Evolutionary conservation across 192 early-diverging fungal genomes (phyloP), one percentile per base, ranked within the genome.

Genomic region (Lobosporangium transversale): DNA sequence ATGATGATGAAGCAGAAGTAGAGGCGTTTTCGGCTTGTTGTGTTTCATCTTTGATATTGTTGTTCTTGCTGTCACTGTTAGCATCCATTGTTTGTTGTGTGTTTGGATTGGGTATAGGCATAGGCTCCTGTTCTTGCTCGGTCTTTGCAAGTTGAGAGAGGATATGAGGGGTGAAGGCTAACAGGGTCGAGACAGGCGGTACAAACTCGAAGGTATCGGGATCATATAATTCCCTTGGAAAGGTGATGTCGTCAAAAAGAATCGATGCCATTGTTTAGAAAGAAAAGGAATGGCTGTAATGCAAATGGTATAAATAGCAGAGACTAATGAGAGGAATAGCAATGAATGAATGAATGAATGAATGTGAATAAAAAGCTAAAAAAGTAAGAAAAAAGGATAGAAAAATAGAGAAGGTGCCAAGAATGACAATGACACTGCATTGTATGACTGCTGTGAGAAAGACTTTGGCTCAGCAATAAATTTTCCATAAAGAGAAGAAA

Each of bases 151-250:
- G 62, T 51, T 85, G 70, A 8, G 60, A 75, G 3, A 85, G 67
- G 58, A 85, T 85, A 50, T 83, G 81, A 1, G 84, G 84, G 12
- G 82, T 80, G 61, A 85, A 85, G 49, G 73, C 63, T 18, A 85
- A 59, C 20, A 85, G 57, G 18, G 82, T 83, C 2, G 71, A 68
- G 37, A 85, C 70, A 4, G 81, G 84, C 12, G 70, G 48, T 29
- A 83, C 79, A 53, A 85, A 85, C 30, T 81, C 75, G 17, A 79
- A 45, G 0, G 73, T 81, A 20, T 81, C 78, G 31, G 61, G 67
- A 48, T 85, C 68, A 36, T 83, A 85, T 30, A 85, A 58, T 50
- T 85, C 84, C 14, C 62, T 43, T 30, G 84, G 84, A 40, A 83
- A 85, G 4, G 66, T 64, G 49, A 83, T 83, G 57, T 85, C 84